Evolutionary conservation across 2,329 filamentous ascomycete species (phyloP).

Genomic region (Lojkania enalia): DNA sequence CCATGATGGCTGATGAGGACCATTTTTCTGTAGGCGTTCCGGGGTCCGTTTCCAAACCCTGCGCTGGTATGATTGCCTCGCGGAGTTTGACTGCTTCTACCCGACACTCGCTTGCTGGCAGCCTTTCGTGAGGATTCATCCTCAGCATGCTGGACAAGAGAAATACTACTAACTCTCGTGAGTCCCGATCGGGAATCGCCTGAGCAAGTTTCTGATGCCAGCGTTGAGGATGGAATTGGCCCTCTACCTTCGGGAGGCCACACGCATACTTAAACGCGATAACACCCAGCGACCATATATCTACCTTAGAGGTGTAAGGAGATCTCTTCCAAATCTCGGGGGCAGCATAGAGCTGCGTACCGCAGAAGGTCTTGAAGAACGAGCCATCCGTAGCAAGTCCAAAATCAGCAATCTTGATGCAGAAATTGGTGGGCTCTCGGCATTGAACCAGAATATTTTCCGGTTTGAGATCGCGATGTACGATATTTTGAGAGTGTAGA

Average conservation of each 20-base stretch:
- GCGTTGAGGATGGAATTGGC: background rate
- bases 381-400: constrained; percentile 5
- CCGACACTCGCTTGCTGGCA: constrained; percentile 5
- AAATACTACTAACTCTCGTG: constrained; percentile 1
- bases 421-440: constrained; percentile 1
- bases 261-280: constrained; percentile 3
- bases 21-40: constrained; percentile 4
- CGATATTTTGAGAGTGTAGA: constrained; percentile 4
- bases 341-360: constrained; percentile 4
- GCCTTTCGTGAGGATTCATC: constrained; percentile 1
- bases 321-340: constrained; percentile 7
- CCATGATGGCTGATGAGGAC: constrained; percentile 4
- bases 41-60: constrained; percentile 1
- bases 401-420: constrained; percentile 8
- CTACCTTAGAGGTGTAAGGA: constrained; percentile 3
- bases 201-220: constrained; percentile 1
- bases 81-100: constrained; percentile 3
- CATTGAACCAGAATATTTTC: constrained; percentile 5
- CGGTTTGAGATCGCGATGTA: constrained; percentile 1
- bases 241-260: constrained; percentile 2
- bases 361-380: constrained; percentile 4
- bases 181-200: background rate
- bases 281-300: constrained; percentile 10
- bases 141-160: constrained; percentile 3
- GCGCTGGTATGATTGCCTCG: background rate